A percentile compares a stretch with the other conserved stretches of the same genome.
Evolutionary conservation across 768 basidiomycete species (phyloP).

Genomic region (Xerocomellus amylosporus): DNA sequence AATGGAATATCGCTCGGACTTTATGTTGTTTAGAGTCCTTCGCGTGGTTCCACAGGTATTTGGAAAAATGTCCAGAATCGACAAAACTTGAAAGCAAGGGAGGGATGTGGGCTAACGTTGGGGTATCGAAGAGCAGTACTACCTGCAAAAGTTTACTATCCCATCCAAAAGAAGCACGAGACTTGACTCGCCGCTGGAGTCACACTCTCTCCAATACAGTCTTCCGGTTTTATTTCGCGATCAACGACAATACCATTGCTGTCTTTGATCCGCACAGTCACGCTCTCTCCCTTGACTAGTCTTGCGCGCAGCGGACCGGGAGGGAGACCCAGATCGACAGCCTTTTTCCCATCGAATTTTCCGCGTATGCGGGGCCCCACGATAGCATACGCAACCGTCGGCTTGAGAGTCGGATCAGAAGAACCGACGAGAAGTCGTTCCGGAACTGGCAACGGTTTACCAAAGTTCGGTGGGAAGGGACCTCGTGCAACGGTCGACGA

Average conservation of each 20-base stretch:
- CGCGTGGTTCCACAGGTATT: conserved; percentile 44
- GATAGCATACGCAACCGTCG: conserved; percentile 49
- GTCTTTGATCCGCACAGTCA: conserved; percentile 54
- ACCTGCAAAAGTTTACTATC: conserved; percentile 37
- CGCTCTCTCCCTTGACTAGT: conserved; percentile 61
- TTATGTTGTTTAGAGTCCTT: conserved; percentile 41
- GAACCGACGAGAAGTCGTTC: conserved; percentile 18
- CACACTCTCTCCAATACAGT: conserved; percentile 55
- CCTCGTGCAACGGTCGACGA: conserved; percentile 8
- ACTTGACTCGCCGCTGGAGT: conserved; percentile 41
- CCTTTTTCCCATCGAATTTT: conserved; percentile 71
- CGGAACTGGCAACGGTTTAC: conserved; percentile 21
- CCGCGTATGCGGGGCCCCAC: conserved; percentile 54
- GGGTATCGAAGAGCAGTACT: conserved; percentile 69
- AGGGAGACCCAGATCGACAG: conserved; percentile 61
- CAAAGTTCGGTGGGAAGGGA: conserved; percentile 17
- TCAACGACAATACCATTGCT: conserved; percentile 40
- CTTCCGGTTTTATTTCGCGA: conserved; percentile 56
- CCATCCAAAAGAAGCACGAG: not conserved
- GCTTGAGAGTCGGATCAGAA: conserved; percentile 21
- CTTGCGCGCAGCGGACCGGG: conserved; percentile 53
- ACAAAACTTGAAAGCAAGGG: conserved; percentile 49
- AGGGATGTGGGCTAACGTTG: conserved; percentile 55
- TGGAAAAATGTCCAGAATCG: conserved; percentile 45
- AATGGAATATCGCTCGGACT: conserved; percentile 59